Evolutionary conservation across 1,284 basidiomycete genomes (phyloP).

Genomic region (Thelephora terrestris): DNA sequence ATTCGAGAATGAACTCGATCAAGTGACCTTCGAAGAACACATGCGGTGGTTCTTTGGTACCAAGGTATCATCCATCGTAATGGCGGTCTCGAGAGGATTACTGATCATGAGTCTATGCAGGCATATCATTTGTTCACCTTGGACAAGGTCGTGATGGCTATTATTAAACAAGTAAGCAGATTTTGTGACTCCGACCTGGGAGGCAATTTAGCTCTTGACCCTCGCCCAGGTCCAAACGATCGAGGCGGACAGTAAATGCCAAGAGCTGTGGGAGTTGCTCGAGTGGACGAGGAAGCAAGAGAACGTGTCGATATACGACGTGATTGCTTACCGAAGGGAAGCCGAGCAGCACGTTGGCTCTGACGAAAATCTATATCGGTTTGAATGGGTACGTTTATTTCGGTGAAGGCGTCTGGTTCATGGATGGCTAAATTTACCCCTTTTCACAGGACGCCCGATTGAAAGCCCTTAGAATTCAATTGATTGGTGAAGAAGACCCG

Average conservation of each 20-base stretch:
- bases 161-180: slow-evolving; percentile 75
- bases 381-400: slow-evolving; percentile 73
- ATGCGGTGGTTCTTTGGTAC: slow-evolving; percentile 96
- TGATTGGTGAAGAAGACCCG: slow-evolving; percentile 73
- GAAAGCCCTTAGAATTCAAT: slow-evolving; percentile 64
- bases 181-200: not conserved
- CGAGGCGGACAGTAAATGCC: slow-evolving; percentile 62
- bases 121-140: slow-evolving; percentile 85
- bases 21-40: slow-evolving; percentile 86
- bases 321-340: slow-evolving; percentile 85
- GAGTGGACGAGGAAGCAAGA: slow-evolving; percentile 43
- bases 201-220: not conserved
- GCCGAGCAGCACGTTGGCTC: slow-evolving; percentile 80
- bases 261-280: slow-evolving; percentile 59
- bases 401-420: not conserved
- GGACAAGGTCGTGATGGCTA: slow-evolving; percentile 81
- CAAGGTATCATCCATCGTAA: slow-evolving; percentile 43
- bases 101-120: slow-evolving; percentile 27
- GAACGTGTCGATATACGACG: slow-evolving; percentile 57
- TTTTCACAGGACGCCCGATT: slow-evolving; percentile 44
- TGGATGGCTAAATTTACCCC: not conserved
- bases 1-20: slow-evolving; percentile 90
- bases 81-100: not conserved
- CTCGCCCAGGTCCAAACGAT: slow-evolving; percentile 69
- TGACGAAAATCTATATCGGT: slow-evolving; percentile 86